Evolutionary conservation across 768 basidiomycete genomes (phyloP).

Genomic region (Russula sp.): DNA sequence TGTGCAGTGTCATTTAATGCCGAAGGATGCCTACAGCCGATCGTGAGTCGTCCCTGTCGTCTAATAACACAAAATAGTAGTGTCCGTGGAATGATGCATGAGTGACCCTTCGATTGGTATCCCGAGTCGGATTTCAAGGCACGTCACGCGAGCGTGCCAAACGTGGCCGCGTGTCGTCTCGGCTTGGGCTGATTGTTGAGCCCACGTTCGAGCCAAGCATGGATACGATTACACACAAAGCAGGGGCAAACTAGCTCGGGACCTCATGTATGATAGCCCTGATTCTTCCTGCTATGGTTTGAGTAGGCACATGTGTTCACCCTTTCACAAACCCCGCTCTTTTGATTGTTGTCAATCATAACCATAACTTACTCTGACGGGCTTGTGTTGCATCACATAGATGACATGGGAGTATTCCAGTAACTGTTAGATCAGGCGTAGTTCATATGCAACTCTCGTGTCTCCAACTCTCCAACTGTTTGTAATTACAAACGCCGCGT

Average conservation of each 20-base stretch:
- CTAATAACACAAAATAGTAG: background rate
- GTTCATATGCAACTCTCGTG: background rate
- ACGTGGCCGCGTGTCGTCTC: background rate
- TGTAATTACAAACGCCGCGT: background rate
- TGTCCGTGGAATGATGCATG: background rate
- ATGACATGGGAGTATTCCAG: background rate
- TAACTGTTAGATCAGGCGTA: background rate
- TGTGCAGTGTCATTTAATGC: background rate
- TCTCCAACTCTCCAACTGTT: background rate
- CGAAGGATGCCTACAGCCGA: background rate
- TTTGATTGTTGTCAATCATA: background rate
- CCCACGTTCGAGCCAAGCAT: background rate
- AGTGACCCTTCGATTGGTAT: background rate
- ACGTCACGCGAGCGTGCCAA: background rate
- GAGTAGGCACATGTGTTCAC: background rate
- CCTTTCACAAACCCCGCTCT: background rate
- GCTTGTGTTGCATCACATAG: background rate
- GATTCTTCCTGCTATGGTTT: constrained; percentile 1
- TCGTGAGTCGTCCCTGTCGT: background rate
- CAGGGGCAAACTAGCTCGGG: background rate
- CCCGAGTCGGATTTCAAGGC: background rate
- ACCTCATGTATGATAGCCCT: background rate
- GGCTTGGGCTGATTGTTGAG: background rate
- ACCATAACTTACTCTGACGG: background rate
- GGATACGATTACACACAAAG: background rate